Base-by-base conservation (phyloP, 1,284 basidiomycete genomes). In the Marasmius fiardii region DNA sequence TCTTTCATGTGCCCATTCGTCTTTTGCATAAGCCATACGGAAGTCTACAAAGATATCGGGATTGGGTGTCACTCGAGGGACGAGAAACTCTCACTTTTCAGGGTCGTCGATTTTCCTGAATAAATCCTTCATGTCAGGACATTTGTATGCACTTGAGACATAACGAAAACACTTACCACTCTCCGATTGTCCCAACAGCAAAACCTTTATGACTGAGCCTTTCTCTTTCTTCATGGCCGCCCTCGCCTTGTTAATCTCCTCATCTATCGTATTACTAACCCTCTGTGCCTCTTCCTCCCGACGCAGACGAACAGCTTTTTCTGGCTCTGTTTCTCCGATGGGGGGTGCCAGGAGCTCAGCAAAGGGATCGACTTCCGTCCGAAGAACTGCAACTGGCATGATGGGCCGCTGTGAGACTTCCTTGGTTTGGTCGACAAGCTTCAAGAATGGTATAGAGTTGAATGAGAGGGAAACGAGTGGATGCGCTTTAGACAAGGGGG, bases 211-310 rank as follows among this genome's bases (percentile, higher is more conserved):
- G 1, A 77, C 65, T 41, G 28, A 31, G 10, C 69, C 65, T 60
- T 77, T 79, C 59, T 78, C 70, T 65, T 78, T 80, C 71, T 76
- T 83, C 63, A 81, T 61, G 4, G 74, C 71, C 2, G 64, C 74
- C 54, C 67, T 73, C 59, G 84, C 83, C 41, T 64, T 70, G 56
- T 76, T 80, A 52, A 88, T 68, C 61, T 81, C 76, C 47, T 85
- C 82, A 66, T 88, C 86, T 56, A 88, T 88, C 60, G 70, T 70
- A 61, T 87, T 79, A 64, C 83, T 88, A 52, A 83, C 71, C 51
- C 69, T 67, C 61, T 77, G 73, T 1, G 81, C 83, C 60, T 82
- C 78, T 0, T 73, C 76, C 67, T 88, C 86, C n/a, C 68, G 67
- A 24, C 66, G 64, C 53, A 81, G 69, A 43, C 83, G 68, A 4